These are phyloP conservation scores for Zizania latifolia DNA, from an alignment of 176 grass and related monocot genomes.

Conservation along the genomic window DNA sequence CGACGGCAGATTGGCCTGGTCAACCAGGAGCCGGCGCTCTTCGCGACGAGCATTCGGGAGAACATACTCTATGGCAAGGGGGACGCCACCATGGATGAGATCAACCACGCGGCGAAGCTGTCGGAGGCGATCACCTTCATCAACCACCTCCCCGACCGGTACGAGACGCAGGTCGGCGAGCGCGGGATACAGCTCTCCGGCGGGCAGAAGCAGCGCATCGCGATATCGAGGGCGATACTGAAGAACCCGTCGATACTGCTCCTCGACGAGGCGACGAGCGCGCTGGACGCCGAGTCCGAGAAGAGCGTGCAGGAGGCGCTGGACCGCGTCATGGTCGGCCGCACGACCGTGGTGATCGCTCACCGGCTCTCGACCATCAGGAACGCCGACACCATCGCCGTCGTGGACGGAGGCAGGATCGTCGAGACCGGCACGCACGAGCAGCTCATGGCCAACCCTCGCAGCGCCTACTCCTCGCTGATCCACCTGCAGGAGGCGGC, in stretches of 20 bases:
- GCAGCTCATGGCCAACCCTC: slow-evolving; percentile 53
- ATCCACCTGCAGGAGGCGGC: slow-evolving; percentile 64
- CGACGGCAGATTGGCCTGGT: slow-evolving; percentile 84
- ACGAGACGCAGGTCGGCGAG: slow-evolving; percentile 94
- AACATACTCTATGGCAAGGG: slow-evolving; percentile 97
- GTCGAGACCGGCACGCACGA: slow-evolving; percentile 90
- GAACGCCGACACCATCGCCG: slow-evolving; percentile 81
- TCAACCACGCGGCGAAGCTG: slow-evolving; percentile 74
- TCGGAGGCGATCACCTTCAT: slow-evolving; percentile 86
- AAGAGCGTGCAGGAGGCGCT: slow-evolving; percentile 96
- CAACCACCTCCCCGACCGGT: slow-evolving; percentile 75
- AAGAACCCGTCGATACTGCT: slow-evolving; percentile 95
- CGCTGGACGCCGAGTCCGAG: slow-evolving; percentile 86
- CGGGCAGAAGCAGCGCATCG: slow-evolving; percentile 95
- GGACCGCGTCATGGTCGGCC: slow-evolving; percentile 88
- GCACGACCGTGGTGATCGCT: slow-evolving; percentile 87
- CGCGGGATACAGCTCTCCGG: slow-evolving; percentile 88
- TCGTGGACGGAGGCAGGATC: slow-evolving; percentile 80
- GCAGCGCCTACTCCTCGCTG: slow-evolving; percentile 66
- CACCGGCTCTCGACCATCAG: slow-evolving; percentile 81
- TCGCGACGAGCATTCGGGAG: slow-evolving; percentile 90
- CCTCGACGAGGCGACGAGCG: slow-evolving; percentile 88
- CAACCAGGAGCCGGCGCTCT: slow-evolving; percentile 93
- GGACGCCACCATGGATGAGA: slow-evolving; percentile 58
- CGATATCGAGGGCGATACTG: slow-evolving; percentile 80